phyloP scores from a whole-genome alignment of 1,284 basidiomycete genomes.

The Cryptococcus sp. region DNA sequence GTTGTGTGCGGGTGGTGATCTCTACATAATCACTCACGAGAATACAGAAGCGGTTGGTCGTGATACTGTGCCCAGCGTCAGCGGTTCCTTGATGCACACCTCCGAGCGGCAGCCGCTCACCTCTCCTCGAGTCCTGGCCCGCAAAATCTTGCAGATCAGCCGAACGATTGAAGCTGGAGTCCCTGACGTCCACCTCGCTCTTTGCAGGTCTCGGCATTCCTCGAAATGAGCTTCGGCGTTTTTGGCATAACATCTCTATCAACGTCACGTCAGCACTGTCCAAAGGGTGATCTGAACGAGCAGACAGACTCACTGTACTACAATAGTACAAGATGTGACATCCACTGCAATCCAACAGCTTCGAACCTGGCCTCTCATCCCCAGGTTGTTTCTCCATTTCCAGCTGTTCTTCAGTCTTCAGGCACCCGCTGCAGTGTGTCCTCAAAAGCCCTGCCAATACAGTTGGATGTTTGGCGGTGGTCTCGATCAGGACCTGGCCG shows the following conservation, averaged over 20 bases:
- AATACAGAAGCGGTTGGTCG: background rate
- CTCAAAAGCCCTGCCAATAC: background rate
- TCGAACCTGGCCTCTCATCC: background rate
- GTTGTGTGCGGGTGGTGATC: background rate
- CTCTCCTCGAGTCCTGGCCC: background rate
- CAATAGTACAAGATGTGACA: constrained; percentile 4
- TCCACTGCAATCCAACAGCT: constrained; percentile 1
- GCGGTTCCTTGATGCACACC: background rate
- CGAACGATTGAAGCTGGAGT: background rate
- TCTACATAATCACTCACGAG: background rate
- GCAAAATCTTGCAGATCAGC: background rate
- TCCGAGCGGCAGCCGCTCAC: background rate
- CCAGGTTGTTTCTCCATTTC: background rate
- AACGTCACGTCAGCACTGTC: background rate
- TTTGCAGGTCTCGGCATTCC: constrained; percentile 3
- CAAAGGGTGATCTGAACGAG: background rate
- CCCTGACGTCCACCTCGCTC: background rate
- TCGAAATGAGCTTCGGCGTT: background rate
- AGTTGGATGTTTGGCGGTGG: background rate
- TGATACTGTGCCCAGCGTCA: background rate
- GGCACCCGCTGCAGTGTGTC: constrained; percentile 6
- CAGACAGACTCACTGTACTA: constrained; percentile 1
- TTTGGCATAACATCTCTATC: constrained; percentile 8
- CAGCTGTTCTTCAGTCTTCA: background rate
- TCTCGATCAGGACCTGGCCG: background rate